Conservation (phyloP, 2,329 filamentous ascomycete genomes). For the Fusarium phyllophilum region DNA sequence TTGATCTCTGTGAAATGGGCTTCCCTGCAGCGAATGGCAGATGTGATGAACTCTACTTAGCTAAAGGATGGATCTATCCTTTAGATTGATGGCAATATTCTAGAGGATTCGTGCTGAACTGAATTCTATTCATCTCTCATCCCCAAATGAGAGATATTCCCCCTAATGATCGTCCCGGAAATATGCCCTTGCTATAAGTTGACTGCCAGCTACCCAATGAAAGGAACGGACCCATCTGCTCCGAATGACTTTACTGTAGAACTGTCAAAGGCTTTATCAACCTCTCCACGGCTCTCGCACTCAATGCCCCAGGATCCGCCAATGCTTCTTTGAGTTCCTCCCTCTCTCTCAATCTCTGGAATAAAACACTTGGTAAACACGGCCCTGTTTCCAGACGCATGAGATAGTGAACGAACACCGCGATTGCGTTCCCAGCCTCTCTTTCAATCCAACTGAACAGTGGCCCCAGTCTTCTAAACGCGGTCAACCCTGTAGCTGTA, state of each 20-base stretch:
- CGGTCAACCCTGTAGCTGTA: not conserved
- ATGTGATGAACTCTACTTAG: not conserved
- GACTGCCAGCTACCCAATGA: fast-evolving
- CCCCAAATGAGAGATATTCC: not conserved
- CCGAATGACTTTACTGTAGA: not conserved
- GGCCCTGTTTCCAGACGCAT: not conserved
- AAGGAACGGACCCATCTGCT: fast-evolving
- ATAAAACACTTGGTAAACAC: not conserved
- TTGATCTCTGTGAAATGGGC: fast-evolving
- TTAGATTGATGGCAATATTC: too few species aligned
- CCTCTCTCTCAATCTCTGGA: not conserved
- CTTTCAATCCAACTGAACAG: not conserved
- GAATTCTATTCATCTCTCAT: fast-evolving
- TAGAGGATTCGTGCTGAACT: too few species aligned
- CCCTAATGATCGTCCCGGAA: not conserved
- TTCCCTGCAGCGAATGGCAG: fast-evolving
- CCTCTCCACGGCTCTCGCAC: not conserved
- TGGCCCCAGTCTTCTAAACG: not conserved
- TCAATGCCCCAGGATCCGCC: not conserved
- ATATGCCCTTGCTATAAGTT: too few species aligned
- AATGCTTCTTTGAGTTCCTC: not conserved
- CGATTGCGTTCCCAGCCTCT: not conserved
- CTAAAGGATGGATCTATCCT: too few species aligned
- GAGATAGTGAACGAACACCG: not conserved
- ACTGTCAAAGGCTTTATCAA: not conserved